Evolutionary conservation across 352 stramenopile genomes (phyloP), one percentile per base, ranked within the genome.

Genomic region (Phytophthora palmivora): DNA sequence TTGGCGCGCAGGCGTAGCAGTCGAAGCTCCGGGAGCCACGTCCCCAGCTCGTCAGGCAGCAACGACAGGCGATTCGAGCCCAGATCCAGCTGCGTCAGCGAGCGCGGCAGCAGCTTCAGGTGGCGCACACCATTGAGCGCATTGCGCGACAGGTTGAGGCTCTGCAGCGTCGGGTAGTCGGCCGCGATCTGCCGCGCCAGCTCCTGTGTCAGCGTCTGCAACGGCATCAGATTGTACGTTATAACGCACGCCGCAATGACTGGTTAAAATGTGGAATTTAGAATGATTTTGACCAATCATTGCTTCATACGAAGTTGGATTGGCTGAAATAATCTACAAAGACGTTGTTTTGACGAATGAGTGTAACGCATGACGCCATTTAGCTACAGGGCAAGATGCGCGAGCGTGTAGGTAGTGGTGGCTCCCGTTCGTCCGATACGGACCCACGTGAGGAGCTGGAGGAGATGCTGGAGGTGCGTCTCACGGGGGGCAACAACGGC

Each of bases 111-210:
- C 51, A 81, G 44, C 63, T 78, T 70, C 43, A 93, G 63, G 41
- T 86, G 68, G 16, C 58, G 53, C 22, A 91, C 62, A 39, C 84
- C 72, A 2, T 45, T 57, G 30, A 93, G 70, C 41, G 74, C 78
- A 49, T 91, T 93, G 28, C 51, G 63, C 18, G 78, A 73, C 16
- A 93, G 76, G 41, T 81, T 88, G 26, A 91, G 74, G 37, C 77
- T 82, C 67, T 87, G 75, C 52, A 93, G 68, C 57, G 64, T 18
- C 61, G 84, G 84, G 58, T 84, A 78, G 57, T 89, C 72, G 21
- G 53, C 58, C 70, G 76, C 78, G 63, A 93, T 82, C 62, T 88
- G 73, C 44, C 65, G 63, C 36, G 82, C 78, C 60, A 93, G 74
- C 68, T 91, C 78, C 14, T 49, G 70, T 47, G 82, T 88, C 42